A percentile compares a stretch with the other conserved stretches of the same genome.
Evolutionary conservation across 345 rosid genomes (phyloP).

Genomic region (Eucalyptus virginea): DNA sequence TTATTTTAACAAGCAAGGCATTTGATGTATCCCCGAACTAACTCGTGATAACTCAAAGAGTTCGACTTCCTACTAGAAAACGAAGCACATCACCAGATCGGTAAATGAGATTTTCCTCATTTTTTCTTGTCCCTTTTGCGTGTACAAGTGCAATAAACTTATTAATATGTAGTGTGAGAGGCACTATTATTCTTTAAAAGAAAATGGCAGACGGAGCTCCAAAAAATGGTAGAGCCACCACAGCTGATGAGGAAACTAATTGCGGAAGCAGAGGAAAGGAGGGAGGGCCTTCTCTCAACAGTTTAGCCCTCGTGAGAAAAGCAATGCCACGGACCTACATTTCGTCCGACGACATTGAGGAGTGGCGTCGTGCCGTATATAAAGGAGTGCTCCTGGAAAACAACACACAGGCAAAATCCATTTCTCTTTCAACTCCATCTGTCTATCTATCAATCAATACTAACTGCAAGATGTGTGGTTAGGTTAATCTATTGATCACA

Average conservation of each 20-base stretch:
- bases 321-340: accelerated
- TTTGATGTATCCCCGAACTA: accelerated
- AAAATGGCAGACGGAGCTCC: accelerated
- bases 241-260: not conserved
- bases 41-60: not conserved
- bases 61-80: not conserved
- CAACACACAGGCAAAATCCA: not conserved
- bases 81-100: accelerated
- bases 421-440: not conserved
- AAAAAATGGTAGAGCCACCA: accelerated
- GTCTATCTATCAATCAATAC: no score
- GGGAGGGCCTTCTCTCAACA: no score
- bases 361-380: accelerated
- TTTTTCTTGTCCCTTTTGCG: not conserved
- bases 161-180: accelerated
- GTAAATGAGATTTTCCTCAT: no score
- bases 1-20: accelerated
- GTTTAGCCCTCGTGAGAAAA: not conserved
- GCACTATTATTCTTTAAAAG: accelerated
- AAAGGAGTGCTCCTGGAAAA: not conserved
- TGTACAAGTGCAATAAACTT: not conserved
- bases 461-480: no score
- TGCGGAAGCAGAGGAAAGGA: no score
- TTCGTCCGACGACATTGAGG: accelerated
- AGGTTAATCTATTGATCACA: no score